These are phyloP conservation scores for Fusarium nelsonii DNA, from an alignment of 2,329 filamentous ascomycete species.

Conservation along the genomic window DNA sequence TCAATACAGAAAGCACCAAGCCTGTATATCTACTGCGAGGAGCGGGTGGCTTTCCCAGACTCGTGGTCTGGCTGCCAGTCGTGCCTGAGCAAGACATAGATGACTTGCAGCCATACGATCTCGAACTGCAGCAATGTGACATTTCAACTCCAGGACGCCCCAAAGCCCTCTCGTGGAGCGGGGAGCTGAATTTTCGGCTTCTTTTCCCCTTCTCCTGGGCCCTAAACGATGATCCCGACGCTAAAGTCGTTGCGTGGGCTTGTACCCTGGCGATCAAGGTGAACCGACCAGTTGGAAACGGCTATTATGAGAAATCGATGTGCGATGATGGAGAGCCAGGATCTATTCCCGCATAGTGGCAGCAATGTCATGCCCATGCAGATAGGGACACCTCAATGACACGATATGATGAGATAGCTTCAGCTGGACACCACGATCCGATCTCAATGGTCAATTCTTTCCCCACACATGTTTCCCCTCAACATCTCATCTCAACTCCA, in stretches of 20 bases:
- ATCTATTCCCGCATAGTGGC: constrained; percentile 26
- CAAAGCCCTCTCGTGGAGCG: constrained; percentile 13
- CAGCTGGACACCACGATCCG: constrained; percentile 38
- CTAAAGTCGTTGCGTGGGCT: constrained; percentile 35
- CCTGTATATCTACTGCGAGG: constrained; percentile 14
- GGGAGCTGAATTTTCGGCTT: constrained; percentile 3
- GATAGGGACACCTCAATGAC: constrained; percentile 12
- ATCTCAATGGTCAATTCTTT: constrained; percentile 43
- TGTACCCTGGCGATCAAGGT: constrained; percentile 39
- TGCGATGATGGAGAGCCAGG: constrained; percentile 31
- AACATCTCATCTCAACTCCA: constrained; percentile 23
- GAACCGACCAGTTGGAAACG: constrained; percentile 37
- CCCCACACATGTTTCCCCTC: constrained; percentile 42
- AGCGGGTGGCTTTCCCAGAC: constrained; percentile 34
- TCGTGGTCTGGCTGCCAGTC: constrained; percentile 24
- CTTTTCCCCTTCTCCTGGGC: constrained; percentile 16
- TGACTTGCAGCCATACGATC: constrained; percentile 47
- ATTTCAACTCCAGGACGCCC: constrained; percentile 23
- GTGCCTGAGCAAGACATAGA: constrained; percentile 35
- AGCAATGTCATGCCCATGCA: constrained; percentile 25
- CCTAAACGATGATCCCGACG: constrained; percentile 36
- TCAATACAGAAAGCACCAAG: constrained; percentile 16
- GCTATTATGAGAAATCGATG: constrained; percentile 26
- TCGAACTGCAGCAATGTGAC: constrained; percentile 40
- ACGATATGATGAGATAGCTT: constrained; percentile 33